Percentiles rank a stretch among this genome's conserved stretches.
Evolutionary conservation across 768 basidiomycete genomes (phyloP).

Genomic region (Cystobasidium ongulense): DNA sequence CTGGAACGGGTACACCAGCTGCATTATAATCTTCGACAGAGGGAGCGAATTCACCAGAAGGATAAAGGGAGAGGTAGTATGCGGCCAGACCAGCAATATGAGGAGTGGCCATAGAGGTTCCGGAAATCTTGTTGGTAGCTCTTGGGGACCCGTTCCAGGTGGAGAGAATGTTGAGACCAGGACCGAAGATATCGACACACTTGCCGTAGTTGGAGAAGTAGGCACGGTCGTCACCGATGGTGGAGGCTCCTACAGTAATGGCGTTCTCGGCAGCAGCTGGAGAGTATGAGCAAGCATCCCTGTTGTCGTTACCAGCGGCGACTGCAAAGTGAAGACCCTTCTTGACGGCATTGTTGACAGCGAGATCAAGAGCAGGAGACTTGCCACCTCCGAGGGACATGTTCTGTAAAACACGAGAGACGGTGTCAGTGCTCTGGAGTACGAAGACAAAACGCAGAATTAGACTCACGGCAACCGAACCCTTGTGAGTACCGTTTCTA

Average conservation of each 20-base stretch:
- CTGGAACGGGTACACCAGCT: conserved; percentile 44
- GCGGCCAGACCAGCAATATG: conserved; percentile 76
- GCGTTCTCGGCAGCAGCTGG: conserved; percentile 82
- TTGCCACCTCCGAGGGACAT: conserved; percentile 98
- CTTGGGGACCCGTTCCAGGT: conserved; percentile 63
- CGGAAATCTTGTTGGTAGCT: conserved; percentile 69
- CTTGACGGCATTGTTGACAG: conserved; percentile 76
- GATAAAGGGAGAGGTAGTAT: conserved; percentile 71
- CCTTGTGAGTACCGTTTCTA: conserved; percentile 79
- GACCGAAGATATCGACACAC: conserved; percentile 66
- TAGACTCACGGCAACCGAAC: conserved; percentile 50
- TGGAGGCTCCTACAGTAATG: conserved; percentile 82
- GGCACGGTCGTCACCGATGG: conserved; percentile 48
- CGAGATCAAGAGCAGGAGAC: conserved; percentile 69
- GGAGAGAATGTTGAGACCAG: conserved; percentile 70
- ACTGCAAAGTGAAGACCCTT: conserved; percentile 90
- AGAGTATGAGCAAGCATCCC: conserved; percentile 53
- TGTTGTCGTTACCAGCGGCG: conserved; percentile 64
- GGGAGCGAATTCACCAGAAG: conserved; percentile 32
- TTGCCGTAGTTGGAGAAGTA: conserved; percentile 70
- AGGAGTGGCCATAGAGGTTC: conserved; percentile 71
- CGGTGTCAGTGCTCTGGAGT: not conserved
- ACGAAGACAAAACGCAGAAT: not conserved
- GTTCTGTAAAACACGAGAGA: conserved; percentile 54
- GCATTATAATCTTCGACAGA: conserved; percentile 40